Conservation (phyloP, 2,329 filamentous ascomycete genomes). For the Diplodia corticola region DNA sequence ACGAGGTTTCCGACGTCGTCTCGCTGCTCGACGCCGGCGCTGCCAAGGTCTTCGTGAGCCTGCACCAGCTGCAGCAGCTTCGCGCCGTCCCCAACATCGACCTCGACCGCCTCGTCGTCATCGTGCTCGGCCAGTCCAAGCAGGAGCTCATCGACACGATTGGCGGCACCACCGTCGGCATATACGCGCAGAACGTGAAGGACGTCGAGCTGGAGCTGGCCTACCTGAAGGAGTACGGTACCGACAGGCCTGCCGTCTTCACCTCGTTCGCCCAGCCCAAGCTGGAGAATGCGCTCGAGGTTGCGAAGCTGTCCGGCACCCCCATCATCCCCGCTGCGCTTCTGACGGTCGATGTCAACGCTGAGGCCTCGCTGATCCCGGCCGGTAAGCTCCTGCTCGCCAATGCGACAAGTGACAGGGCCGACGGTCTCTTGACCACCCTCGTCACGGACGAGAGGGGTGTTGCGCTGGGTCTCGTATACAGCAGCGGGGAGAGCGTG, state of each 20-base stretch:
- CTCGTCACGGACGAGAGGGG: slow-evolving; percentile 88
- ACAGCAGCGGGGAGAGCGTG: slow-evolving; percentile 90
- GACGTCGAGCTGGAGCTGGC: slow-evolving; percentile 47
- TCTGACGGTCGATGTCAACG: slow-evolving; percentile 66
- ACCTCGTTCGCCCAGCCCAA: slow-evolving; percentile 48
- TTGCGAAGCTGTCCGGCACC: slow-evolving; percentile 54
- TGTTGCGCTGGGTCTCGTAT: slow-evolving; percentile 82
- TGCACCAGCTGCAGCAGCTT: slow-evolving; percentile 64
- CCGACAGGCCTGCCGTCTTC: slow-evolving; percentile 52
- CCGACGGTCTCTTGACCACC: slow-evolving; percentile 83
- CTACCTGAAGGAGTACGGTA: slow-evolving; percentile 53
- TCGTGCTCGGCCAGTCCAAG: slow-evolving; percentile 47
- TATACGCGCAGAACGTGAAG: slow-evolving; percentile 46
- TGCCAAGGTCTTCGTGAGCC: slow-evolving; percentile 77
- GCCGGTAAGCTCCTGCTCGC: slow-evolving; percentile 70
- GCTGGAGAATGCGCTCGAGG: slow-evolving; percentile 42
- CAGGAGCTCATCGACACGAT: slow-evolving; percentile 44
- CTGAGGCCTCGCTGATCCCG: slow-evolving; percentile 61
- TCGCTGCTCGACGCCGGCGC: slow-evolving; percentile 83
- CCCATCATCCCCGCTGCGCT: slow-evolving; percentile 72
- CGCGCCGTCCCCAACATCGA: slow-evolving; percentile 54
- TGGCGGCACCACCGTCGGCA: slow-evolving; percentile 45
- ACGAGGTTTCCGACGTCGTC: slow-evolving; percentile 70
- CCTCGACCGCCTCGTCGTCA: slow-evolving; percentile 59
- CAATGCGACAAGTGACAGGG: slow-evolving; percentile 76